Evolutionary conservation across 2,329 filamentous ascomycete species (phyloP), one percentile per base, ranked within the genome.

Genomic region (Pseudocercospora fijiensis): DNA sequence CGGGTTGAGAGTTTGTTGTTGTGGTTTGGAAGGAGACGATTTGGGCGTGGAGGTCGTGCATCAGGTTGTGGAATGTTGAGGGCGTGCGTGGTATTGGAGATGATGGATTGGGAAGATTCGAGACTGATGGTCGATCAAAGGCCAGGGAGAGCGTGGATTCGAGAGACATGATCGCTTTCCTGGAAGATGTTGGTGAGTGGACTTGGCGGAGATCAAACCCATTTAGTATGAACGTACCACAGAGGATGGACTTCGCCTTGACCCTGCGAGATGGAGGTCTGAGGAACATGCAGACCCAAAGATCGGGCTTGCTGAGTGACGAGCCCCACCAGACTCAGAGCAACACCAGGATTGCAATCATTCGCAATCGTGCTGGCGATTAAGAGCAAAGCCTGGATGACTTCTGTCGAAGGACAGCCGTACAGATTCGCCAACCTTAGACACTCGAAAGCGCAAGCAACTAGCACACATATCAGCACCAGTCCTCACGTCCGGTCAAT

Each of bases 301-400:
- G 11, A 27, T 27, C 45, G 9, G 28, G 45, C 52, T 13, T 56
- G 57, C 43, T 37, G 43, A 13, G 49, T 57, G 20, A 13, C 26
- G 20, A 47, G 43, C 16, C 33, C 60, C 4, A 62, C 37, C 28
- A 62, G 49, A 13, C 24, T 62, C 60, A 55, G 53, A 4, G 37
- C 60, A n/a, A 58, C 60, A 2, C 60, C 60, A 20, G 60, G 60
- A 58, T 62, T 62, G 26, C 37, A 58, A 41, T 62, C 60, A 37
- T 62, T 62, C 13, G 60, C 52, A 43, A 62, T 57, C 18, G 57
- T 47, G 11, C 41, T 58, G 5, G 57, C 60, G 9, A 62, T 30
- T 22, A 62, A 28, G 1, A 62, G 55, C 16, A 51, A 52, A 18
- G 60, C 52, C 55, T 62, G 60, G 11, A 62, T 47, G 24, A 43